phyloP scores from a whole-genome alignment of 176 grass and related monocot genomes.

The Zoysia japonica region DNA sequence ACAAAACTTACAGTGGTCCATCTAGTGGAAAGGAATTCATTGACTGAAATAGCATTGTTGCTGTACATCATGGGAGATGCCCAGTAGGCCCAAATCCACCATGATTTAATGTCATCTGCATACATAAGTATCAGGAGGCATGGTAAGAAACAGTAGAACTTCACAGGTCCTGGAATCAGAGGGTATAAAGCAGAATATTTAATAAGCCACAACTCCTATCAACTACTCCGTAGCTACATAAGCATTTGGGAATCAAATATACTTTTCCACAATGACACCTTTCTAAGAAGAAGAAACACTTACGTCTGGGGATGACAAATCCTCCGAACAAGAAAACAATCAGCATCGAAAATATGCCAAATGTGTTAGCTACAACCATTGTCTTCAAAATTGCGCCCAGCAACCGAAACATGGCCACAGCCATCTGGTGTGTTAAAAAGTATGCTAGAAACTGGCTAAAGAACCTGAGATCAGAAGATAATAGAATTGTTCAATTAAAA shows the following conservation, averaged over 20 bases:
- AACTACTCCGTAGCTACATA: background rate
- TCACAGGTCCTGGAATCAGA: background rate
- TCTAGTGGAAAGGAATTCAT: conserved; percentile 85
- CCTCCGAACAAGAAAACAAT: conserved; percentile 82
- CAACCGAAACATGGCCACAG: conserved; percentile 68
- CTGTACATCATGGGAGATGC: conserved; percentile 90
- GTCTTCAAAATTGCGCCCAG: conserved; percentile 68
- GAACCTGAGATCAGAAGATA: conserved; percentile 51
- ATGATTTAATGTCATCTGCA: conserved; percentile 78
- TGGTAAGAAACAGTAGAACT: background rate
- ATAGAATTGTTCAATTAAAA: background rate
- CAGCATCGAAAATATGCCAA: conserved; percentile 63
- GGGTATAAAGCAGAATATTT: background rate
- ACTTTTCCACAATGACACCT: background rate
- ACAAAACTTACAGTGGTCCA: conserved; percentile 66
- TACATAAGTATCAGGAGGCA: conserved; percentile 18
- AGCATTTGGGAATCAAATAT: background rate
- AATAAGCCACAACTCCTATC: background rate
- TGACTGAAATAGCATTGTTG: conserved; percentile 73
- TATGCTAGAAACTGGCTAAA: conserved; percentile 77
- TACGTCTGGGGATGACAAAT: conserved; percentile 75
- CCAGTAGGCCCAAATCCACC: conserved; percentile 98
- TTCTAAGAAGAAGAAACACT: background rate
- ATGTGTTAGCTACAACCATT: conserved; percentile 80
- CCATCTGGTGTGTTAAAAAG: conserved; percentile 72